phyloP scores from a whole-genome alignment of 495 filamentous ascomycete genomes.

The Penicillium angulare region DNA sequence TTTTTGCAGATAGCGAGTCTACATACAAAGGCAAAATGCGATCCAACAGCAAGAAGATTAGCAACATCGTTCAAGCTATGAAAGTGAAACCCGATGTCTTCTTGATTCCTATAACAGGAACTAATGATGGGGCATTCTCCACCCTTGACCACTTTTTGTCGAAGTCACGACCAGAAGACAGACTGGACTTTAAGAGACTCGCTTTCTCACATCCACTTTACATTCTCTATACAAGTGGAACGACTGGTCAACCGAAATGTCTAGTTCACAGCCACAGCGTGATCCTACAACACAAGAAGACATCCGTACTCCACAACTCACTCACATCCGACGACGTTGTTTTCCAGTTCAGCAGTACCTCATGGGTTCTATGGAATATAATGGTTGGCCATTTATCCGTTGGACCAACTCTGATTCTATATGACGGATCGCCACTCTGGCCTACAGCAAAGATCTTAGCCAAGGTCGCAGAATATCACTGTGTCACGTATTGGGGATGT shows the following conservation, averaged over 20 bases:
- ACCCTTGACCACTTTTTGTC: conserved; percentile 22
- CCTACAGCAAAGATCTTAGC: conserved; percentile 39
- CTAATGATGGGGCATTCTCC: conserved; percentile 43
- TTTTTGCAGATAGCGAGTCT: conserved; percentile 70
- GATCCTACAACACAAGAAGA: conserved; percentile 58
- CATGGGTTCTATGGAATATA: conserved; percentile 78
- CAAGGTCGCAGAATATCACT: conserved; percentile 38
- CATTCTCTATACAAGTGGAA: conserved; percentile 69
- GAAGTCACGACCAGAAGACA: conserved; percentile 3
- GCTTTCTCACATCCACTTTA: conserved; percentile 68
- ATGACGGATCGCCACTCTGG: conserved; percentile 73
- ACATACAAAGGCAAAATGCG: conserved; percentile 66
- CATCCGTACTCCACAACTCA: conserved; percentile 57
- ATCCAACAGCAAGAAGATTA: conserved; percentile 19
- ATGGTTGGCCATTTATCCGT: conserved; percentile 59
- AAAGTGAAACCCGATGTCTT: conserved; percentile 44
- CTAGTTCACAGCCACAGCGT: conserved; percentile 67
- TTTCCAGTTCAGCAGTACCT: conserved; percentile 62
- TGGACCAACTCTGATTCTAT: conserved; percentile 61
- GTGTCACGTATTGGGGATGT: conserved; percentile 58
- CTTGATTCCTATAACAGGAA: conserved; percentile 12
- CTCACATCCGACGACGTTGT: conserved; percentile 43
- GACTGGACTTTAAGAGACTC: conserved; percentile 52
- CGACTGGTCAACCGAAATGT: conserved; percentile 71
- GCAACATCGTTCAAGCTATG: conserved; percentile 51